A percentile compares a stretch with the other conserved stretches of the same genome.
Conservation (phyloP, 2,329 filamentous ascomycete genomes). For the Aspergillus fructus region DNA sequence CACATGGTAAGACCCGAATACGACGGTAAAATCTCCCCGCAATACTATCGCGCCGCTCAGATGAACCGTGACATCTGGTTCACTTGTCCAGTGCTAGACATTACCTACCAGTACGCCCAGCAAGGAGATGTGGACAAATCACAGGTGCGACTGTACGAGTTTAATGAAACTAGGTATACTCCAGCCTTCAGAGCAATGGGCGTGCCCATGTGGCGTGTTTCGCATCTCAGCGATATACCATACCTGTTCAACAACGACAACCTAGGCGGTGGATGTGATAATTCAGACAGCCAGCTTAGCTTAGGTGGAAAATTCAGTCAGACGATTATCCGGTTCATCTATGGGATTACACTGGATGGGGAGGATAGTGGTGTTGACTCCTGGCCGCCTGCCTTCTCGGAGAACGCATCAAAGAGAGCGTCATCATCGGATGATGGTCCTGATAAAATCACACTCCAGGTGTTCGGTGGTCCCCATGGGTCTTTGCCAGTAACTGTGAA, state of each 20-base stretch:
- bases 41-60: slow-evolving; percentile 37
- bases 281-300: slow-evolving; percentile 10
- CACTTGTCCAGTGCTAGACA: slow-evolving; percentile 31
- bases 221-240: slow-evolving; percentile 36
- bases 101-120: slow-evolving; percentile 32
- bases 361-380: not conserved
- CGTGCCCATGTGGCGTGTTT: slow-evolving; percentile 34
- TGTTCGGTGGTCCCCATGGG: slow-evolving; percentile 2
- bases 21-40: slow-evolving; percentile 22
- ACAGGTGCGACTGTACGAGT: slow-evolving; percentile 28
- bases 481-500: not conserved
- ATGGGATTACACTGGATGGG: not conserved
- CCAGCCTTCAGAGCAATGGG: slow-evolving; percentile 31
- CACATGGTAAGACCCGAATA: slow-evolving; percentile 10
- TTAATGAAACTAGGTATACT: slow-evolving; percentile 28
- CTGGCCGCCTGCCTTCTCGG: slow-evolving; percentile 5
- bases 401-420: not conserved
- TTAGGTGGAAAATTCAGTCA: slow-evolving; percentile 11
- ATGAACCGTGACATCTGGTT: slow-evolving; percentile 35
- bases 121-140: slow-evolving; percentile 14
- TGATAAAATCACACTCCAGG: no score
- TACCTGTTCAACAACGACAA: slow-evolving; percentile 26
- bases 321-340: slow-evolving; percentile 9
- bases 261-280: slow-evolving; percentile 10
- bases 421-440: slow-evolving; percentile 1